phyloP scores from a whole-genome alignment of 106 monocot species.

The Allium fistulosum region DNA sequence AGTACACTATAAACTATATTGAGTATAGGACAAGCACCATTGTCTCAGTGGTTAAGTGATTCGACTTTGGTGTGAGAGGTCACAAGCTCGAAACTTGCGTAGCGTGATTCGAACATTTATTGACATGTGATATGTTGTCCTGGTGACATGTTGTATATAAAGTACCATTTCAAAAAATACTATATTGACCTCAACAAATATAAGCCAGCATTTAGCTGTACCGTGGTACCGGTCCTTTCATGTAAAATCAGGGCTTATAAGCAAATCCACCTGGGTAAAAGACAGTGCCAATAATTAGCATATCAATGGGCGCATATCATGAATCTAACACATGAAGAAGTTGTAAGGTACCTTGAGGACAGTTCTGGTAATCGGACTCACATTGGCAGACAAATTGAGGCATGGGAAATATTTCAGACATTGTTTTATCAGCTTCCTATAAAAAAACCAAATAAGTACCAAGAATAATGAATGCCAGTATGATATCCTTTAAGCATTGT shows the following conservation, averaged over 20 bases:
- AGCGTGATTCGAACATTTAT: too few species aligned
- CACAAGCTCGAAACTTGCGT: too few species aligned
- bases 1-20: too few species aligned
- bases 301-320: too few species aligned
- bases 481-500: not conserved
- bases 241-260: constrained; percentile 67
- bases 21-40: too few species aligned
- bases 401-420: constrained; percentile 65
- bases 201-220: constrained; percentile 65
- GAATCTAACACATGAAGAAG: not conserved
- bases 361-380: constrained; percentile 95
- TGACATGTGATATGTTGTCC: too few species aligned
- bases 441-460: not conserved
- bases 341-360: constrained; percentile 68
- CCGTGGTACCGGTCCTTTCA: constrained; percentile 97
- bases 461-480: not conserved
- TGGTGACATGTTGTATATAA: too few species aligned
- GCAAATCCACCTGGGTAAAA: constrained; percentile 60
- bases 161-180: too few species aligned
- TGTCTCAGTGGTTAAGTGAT: too few species aligned
- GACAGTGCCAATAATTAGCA: not conserved
- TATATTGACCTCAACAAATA: constrained; percentile 80
- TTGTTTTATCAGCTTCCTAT: constrained; percentile 75
- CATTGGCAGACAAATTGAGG: constrained; percentile 63
- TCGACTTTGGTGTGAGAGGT: too few species aligned